phyloP scores from a whole-genome alignment of 202 grass and related monocot genomes.

The Panicum hallii region DNA sequence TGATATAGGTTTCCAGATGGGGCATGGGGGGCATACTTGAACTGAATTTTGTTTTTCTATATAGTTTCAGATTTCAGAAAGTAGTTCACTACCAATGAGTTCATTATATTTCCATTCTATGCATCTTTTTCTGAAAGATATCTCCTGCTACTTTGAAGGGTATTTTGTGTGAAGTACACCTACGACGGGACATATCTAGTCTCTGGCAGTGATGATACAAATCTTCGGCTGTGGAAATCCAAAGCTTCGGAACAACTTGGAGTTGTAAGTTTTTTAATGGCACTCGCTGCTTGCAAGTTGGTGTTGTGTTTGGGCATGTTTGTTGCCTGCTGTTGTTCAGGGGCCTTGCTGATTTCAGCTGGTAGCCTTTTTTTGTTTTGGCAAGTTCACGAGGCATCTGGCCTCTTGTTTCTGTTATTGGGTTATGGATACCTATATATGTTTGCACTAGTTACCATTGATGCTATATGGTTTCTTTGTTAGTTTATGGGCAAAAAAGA shows the following conservation, averaged over 20 bases:
- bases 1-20: neutral
- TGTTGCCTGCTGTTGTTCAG: slow-evolving; percentile 3
- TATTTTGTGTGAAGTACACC: slow-evolving; percentile 94
- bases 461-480: neutral
- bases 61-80: slow-evolving; percentile 26
- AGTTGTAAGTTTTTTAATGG: slow-evolving; percentile 68
- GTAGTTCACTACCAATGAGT: neutral
- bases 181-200: slow-evolving; percentile 87
- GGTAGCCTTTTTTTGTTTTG: slow-evolving; percentile 7
- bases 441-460: neutral
- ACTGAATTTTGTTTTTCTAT: slow-evolving; percentile 11
- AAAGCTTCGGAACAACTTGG: slow-evolving; percentile 95
- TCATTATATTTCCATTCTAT: neutral
- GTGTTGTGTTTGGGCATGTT: slow-evolving; percentile 6
- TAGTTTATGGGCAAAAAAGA: neutral
- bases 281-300: slow-evolving; percentile 17
- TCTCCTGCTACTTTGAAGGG: slow-evolving; percentile 51
- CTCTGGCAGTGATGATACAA: slow-evolving; percentile 99
- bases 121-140: neutral
- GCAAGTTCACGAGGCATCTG: neutral
- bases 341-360: neutral
- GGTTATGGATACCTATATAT: neutral
- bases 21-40: neutral
- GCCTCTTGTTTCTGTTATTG: no score
- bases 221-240: slow-evolving; percentile 91